Percentiles rank a stretch among this genome's conserved stretches.
These are phyloP conservation scores for Aspergillus unguis DNA, from an alignment of 2,329 filamentous ascomycete species.

Conservation along the genomic window DNA sequence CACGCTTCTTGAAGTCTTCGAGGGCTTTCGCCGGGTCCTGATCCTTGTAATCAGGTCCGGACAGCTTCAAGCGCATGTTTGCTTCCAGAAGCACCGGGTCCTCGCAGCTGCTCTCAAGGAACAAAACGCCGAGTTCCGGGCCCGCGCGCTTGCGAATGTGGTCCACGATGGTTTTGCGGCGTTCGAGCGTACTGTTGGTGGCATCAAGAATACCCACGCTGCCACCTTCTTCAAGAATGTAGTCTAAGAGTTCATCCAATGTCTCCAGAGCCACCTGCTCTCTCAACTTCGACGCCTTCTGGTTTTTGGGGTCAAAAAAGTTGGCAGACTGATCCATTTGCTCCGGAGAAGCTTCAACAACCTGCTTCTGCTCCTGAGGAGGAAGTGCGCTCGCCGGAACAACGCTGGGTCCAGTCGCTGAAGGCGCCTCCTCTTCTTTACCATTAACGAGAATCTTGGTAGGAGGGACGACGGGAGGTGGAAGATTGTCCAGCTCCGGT, in stretches of 20 bases:
- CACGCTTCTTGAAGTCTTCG: conserved; percentile 87
- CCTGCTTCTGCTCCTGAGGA: conserved; percentile 20
- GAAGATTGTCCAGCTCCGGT: conserved; percentile 32
- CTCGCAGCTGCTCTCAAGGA: conserved; percentile 90
- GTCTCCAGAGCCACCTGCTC: conserved; percentile 93
- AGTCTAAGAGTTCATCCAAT: conserved; percentile 85
- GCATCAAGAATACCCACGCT: conserved; percentile 95
- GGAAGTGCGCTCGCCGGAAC: conserved; percentile 25
- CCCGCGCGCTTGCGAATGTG: conserved; percentile 79
- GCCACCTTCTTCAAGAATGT: conserved; percentile 75
- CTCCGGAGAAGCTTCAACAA: conserved; percentile 40
- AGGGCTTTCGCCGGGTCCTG: conserved; percentile 85
- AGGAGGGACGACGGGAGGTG: conserved; percentile 41
- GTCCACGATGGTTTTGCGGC: conserved; percentile 78
- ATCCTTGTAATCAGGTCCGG: conserved; percentile 90
- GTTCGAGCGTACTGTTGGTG: conserved; percentile 89
- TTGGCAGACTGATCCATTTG: conserved; percentile 80
- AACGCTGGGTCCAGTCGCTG: conserved; percentile 21
- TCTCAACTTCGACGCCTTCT: conserved; percentile 73
- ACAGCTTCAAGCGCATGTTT: conserved; percentile 95
- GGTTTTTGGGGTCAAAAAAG: conserved; percentile 92
- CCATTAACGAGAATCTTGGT: conserved; percentile 60
- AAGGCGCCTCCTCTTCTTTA: conserved; percentile 37
- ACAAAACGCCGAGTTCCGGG: conserved; percentile 81
- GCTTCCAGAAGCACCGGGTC: conserved; percentile 82